Percentiles rank a stretch among this genome's conserved stretches.
Conservation (phyloP, 2,329 filamentous ascomycete species). For the Colletotrichum horii region DNA sequence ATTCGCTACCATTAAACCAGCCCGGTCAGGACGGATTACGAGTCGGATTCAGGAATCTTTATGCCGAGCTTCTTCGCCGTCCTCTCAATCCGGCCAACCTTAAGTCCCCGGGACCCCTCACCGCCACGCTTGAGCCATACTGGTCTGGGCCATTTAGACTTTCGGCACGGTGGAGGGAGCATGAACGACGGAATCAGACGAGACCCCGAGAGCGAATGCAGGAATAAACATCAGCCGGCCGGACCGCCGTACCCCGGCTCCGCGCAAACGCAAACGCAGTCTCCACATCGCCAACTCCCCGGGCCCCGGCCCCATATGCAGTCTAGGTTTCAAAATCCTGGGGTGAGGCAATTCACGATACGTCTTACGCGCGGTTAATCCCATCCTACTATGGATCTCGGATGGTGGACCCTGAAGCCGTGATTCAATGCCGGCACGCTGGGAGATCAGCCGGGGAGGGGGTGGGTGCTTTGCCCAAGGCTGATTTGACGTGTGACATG, state of each 20-base stretch:
- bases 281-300: neutral
- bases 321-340: neutral
- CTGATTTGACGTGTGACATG: neutral
- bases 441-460: neutral
- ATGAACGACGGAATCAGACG: conserved; percentile 7
- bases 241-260: neutral
- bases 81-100: neutral
- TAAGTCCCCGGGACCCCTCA: neutral
- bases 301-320: neutral
- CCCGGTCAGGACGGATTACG: neutral
- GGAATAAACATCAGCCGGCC: neutral
- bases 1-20: neutral
- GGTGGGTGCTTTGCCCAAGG: neutral
- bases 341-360: neutral
- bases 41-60: neutral
- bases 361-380: neutral
- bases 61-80: neutral
- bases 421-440: neutral
- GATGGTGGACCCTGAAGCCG: neutral
- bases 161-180: conserved; percentile 11
- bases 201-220: neutral
- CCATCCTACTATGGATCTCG: neutral
- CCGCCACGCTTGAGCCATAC: neutral
- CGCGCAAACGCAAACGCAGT: neutral
- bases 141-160: neutral